phyloP scores from a whole-genome alignment of 805 yeast species.

The Candida caryicola region DNA sequence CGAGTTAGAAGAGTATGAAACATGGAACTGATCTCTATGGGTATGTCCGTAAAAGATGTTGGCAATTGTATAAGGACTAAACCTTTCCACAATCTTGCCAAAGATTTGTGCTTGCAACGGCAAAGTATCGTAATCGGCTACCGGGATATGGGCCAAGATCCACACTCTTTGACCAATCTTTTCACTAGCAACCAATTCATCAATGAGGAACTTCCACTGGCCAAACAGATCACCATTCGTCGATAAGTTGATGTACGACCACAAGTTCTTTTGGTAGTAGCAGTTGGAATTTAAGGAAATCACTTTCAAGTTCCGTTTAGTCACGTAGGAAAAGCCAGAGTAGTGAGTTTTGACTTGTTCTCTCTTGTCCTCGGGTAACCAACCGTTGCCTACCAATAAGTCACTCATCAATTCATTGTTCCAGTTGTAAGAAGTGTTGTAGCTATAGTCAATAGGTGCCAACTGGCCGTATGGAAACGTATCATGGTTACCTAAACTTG shows the following conservation, averaged over 20 bases:
- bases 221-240: slow-evolving; percentile 61
- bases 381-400: slow-evolving; percentile 35
- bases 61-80: slow-evolving; percentile 66
- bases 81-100: slow-evolving; percentile 58
- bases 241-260: slow-evolving; percentile 51
- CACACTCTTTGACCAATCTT: slow-evolving; percentile 60
- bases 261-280: slow-evolving; percentile 60
- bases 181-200: slow-evolving; percentile 63
- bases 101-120: slow-evolving; percentile 60
- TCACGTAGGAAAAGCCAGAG: slow-evolving; percentile 58
- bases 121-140: slow-evolving; percentile 50
- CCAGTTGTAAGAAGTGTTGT: slow-evolving; percentile 33
- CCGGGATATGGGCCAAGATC: slow-evolving; percentile 69
- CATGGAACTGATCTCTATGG: slow-evolving; percentile 64
- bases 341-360: slow-evolving; percentile 45
- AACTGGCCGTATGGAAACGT: slow-evolving; percentile 70
- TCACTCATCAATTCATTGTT: slow-evolving; percentile 37
- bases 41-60: slow-evolving; percentile 71
- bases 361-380: slow-evolving; percentile 28
- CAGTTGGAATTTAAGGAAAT: slow-evolving; percentile 65
- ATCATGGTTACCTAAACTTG: slow-evolving; percentile 71
- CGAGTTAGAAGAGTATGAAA: slow-evolving; percentile 48
- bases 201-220: slow-evolving; percentile 55
- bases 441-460: slow-evolving; percentile 44
- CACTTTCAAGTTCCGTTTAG: slow-evolving; percentile 55